Base-by-base conservation (phyloP, 192 early-diverging fungal genomes). In the Phycomyces blakesleeanus region DNA sequence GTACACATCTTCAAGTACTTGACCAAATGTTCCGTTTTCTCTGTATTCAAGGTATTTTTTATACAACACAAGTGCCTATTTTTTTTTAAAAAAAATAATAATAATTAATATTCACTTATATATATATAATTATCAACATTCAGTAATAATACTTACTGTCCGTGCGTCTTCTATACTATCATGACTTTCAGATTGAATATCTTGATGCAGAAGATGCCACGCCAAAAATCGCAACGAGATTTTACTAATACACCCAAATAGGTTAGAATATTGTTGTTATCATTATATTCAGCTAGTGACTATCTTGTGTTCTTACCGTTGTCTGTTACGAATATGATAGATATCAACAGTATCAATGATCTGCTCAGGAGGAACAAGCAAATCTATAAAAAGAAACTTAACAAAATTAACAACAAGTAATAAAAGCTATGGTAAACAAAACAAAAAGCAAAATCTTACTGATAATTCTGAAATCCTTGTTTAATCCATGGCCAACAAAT, bases 291-390 rank as follows among this genome's bases (percentile, higher is more conserved):
- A n/a, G n/a, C n/a, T n/a, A n/a, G n/a, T n/a, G n/a, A n/a, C n/a
- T n/a, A n/a, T n/a, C n/a, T 38, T 14, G 9, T 40, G 51, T 14
- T 27, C 57, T 56, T 69, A 88, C 88, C 91, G 71, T 57, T 92
- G 90, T 44, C 90, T 73, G 63, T 84, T 90, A 52, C 87, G 83
- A 71, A 89, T 82, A 64, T 90, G 90, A 78, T 87, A 99, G 41
- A 99, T 81, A 55, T 91, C 89, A n/a, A 97, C 93, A 0, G 94
- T 99, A 61, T 99, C 97, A 41, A 93, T 89, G 20, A 95, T 86
- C 67, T 94, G 93, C 18, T 76, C 83, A 2, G 88, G 81, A 2
- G 94, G 95, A 1, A 96, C 88, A 7, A 89, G 64, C 14, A 97
- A 91, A 70, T 97, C 90, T 91, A 66, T 53, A 47, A 18, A 41